Evolutionary conservation across 768 basidiomycete genomes (phyloP).

Genomic region (Pleurotus pulmonarius): DNA sequence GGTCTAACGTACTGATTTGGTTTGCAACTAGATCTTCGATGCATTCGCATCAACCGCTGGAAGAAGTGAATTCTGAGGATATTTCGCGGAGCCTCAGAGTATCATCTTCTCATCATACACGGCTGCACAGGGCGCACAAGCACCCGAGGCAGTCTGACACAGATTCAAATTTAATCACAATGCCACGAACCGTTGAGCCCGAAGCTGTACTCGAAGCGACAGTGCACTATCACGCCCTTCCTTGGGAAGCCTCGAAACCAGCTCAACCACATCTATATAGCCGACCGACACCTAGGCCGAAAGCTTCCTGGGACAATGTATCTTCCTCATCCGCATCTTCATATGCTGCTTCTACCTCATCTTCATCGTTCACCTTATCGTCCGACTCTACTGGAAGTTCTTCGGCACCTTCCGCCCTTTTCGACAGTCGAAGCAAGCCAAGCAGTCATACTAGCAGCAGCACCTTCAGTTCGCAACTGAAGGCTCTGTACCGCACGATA

Average conservation of each 20-base stretch:
- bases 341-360: conserved; percentile 64
- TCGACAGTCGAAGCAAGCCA: conserved; percentile 47
- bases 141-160: conserved; percentile 40
- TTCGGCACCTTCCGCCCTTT: conserved; percentile 66
- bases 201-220: conserved; percentile 63
- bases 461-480: conserved; percentile 72
- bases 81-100: conserved; percentile 72
- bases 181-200: conserved; percentile 58
- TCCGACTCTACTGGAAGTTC: conserved; percentile 71
- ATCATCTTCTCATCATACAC: conserved; percentile 31
- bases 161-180: conserved; percentile 49
- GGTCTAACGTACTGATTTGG: conserved; percentile 25
- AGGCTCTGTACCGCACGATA: conserved; percentile 81
- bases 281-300: conserved; percentile 50
- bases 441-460: conserved; percentile 45
- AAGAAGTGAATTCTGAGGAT: conserved; percentile 65
- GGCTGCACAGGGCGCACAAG: conserved; percentile 30
- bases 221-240: conserved; percentile 46
- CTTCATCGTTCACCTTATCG: conserved; percentile 69
- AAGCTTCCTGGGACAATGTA: conserved; percentile 64
- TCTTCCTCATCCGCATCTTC: conserved; percentile 76
- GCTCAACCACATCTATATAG: conserved; percentile 39
- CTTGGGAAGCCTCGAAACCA: conserved; percentile 7
- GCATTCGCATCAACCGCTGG: conserved; percentile 23
- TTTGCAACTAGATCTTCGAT: conserved; percentile 16